Evolutionary conservation across 1,284 basidiomycete species (phyloP).

Genomic region (Pisolithus thermaeus): DNA sequence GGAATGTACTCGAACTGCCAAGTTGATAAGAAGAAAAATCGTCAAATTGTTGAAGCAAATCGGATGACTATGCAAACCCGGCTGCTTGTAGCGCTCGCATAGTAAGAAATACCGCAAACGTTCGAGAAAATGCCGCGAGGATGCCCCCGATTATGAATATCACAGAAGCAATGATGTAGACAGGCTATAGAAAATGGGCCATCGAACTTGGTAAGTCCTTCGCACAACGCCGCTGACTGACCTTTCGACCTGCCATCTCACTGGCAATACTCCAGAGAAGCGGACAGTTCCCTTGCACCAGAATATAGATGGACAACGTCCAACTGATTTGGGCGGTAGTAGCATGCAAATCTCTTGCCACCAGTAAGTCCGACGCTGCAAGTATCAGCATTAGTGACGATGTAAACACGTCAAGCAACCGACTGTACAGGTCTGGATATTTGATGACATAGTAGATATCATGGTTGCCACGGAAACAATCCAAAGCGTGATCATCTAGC

Average conservation of each 20-base stretch:
- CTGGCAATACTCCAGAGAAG: slow-evolving; percentile 68
- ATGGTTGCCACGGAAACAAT: slow-evolving; percentile 59
- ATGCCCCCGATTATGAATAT: slow-evolving; percentile 63
- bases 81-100: slow-evolving; percentile 67
- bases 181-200: slow-evolving; percentile 35
- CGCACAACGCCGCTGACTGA: slow-evolving; percentile 25
- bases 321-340: slow-evolving; percentile 66
- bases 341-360: slow-evolving; percentile 61
- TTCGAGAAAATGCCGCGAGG: slow-evolving; percentile 55
- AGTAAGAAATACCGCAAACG: slow-evolving; percentile 63
- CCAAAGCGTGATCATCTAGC: slow-evolving; percentile 47
- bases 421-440: slow-evolving; percentile 59
- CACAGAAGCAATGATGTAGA: slow-evolving; percentile 59
- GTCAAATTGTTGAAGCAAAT: not conserved
- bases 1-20: slow-evolving; percentile 66
- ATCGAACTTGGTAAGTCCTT: not conserved
- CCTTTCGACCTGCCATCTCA: slow-evolving; percentile 79
- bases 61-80: slow-evolving; percentile 37
- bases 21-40: not conserved
- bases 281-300: slow-evolving; percentile 69
- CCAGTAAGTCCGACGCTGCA: slow-evolving; percentile 60
- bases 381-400: not conserved
- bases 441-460: slow-evolving; percentile 63
- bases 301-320: slow-evolving; percentile 72
- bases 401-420: slow-evolving; percentile 16